These are phyloP conservation scores for Geranium rotundifolium DNA, from an alignment of 345 rosid genomes.

Conservation along the genomic window DNA sequence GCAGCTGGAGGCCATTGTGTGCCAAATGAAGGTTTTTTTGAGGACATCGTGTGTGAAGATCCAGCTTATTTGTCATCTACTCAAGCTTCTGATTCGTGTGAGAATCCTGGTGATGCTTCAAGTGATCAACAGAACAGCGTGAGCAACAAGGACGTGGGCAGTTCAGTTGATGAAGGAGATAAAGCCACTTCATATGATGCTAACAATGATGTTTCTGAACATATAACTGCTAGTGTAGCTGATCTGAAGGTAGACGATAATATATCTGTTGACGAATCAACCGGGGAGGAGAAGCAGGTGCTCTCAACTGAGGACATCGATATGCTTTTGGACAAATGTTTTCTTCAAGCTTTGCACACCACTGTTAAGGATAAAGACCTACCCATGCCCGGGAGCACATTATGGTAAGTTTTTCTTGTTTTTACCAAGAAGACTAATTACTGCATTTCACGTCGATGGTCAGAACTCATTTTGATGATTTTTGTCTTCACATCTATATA, in stretches of 20 bases:
- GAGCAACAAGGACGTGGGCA: slow-evolving; percentile 22
- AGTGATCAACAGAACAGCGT: slow-evolving; percentile 19
- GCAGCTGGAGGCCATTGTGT: slow-evolving; percentile 62
- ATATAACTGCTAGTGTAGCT: slow-evolving; percentile 26
- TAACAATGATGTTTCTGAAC: slow-evolving; percentile 17
- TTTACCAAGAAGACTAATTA: too few relatives aligned
- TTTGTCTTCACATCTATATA: slow-evolving; percentile 20
- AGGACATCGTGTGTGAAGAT: slow-evolving; percentile 70
- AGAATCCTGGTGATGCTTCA: slow-evolving; percentile 22
- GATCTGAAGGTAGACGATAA: slow-evolving; percentile 35
- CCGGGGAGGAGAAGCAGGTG: slow-evolving; percentile 32
- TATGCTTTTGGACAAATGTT: slow-evolving; percentile 75
- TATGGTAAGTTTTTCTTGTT: slow-evolving; percentile 40
- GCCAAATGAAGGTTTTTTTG: slow-evolving; percentile 79
- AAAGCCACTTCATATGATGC: slow-evolving; percentile 23
- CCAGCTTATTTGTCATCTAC: slow-evolving; percentile 34
- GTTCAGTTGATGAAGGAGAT: slow-evolving; percentile 13
- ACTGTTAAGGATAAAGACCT: slow-evolving; percentile 87
- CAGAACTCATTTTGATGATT: neutral
- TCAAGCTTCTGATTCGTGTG: slow-evolving; percentile 35
- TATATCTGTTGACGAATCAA: slow-evolving; percentile 23
- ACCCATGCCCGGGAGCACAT: slow-evolving; percentile 88
- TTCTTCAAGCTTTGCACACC: slow-evolving; percentile 81
- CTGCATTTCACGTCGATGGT: neutral
- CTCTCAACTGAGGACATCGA: slow-evolving; percentile 57